A percentile compares a stretch with the other conserved stretches of the same genome.
phyloP scores from a whole-genome alignment of 306 rosid species.

The Abrus precatorius region DNA sequence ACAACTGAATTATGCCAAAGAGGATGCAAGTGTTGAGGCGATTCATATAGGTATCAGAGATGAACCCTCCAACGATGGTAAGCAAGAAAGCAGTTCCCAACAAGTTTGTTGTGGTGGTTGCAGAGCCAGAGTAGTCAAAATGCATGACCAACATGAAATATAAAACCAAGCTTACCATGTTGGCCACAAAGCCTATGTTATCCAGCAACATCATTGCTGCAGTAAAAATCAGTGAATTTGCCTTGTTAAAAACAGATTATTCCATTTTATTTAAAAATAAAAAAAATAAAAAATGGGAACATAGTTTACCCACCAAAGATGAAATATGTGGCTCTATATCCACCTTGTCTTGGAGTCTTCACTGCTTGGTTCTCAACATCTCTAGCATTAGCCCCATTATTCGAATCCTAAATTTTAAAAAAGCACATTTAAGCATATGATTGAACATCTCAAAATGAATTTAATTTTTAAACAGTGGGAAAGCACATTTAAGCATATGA shows the following conservation, averaged over 20 bases:
- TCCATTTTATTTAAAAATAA: neutral
- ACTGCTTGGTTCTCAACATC: slow-evolving; percentile 43
- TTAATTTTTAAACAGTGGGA: too few species aligned
- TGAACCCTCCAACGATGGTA: slow-evolving; percentile 64
- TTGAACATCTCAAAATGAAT: neutral
- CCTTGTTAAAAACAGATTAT: neutral
- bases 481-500: neutral
- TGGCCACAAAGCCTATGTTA: slow-evolving; percentile 69
- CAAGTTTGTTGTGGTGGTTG: slow-evolving; percentile 67
- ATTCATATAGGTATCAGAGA: slow-evolving; percentile 66
- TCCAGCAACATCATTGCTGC: slow-evolving; percentile 63
- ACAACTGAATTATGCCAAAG: slow-evolving; percentile 57
- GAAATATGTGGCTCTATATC: slow-evolving; percentile 55
- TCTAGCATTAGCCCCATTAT: slow-evolving; percentile 39
- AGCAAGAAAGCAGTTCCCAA: slow-evolving; percentile 65
- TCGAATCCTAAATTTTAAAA: slow-evolving; percentile 38
- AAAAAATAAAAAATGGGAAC: neutral
- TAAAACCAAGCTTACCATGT: slow-evolving; percentile 68
- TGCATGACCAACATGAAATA: slow-evolving; percentile 55
- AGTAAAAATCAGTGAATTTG: neutral
- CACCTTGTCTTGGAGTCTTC: slow-evolving; percentile 50
- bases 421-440: neutral
- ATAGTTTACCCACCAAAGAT: slow-evolving; percentile 49
- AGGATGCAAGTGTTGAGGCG: slow-evolving; percentile 69
- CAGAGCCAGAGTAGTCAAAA: slow-evolving; percentile 54